These are phyloP conservation scores for Cardamine occulta DNA, from an alignment of 345 rosid genomes.

Conservation along the genomic window DNA sequence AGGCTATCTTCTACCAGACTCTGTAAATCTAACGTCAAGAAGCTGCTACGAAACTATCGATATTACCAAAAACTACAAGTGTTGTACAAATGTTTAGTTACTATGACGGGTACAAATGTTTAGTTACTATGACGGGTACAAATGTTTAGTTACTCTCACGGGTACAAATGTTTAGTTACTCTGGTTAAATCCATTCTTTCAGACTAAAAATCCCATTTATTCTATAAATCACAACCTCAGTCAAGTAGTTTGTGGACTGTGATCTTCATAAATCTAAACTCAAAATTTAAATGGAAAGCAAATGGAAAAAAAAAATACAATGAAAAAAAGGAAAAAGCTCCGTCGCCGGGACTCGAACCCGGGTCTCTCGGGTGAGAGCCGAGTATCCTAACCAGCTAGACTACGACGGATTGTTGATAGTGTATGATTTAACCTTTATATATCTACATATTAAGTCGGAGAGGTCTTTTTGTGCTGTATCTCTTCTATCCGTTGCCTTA, in stretches of 20 bases:
- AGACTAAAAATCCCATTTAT: not conserved
- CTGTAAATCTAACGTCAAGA: slow-evolving; percentile 41
- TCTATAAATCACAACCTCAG: not conserved
- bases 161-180: no score
- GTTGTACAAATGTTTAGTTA: no score
- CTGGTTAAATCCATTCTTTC: slow-evolving; percentile 3
- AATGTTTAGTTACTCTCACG: slow-evolving; percentile 26
- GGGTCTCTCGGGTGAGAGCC: slow-evolving; percentile 81
- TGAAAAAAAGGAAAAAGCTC: no score
- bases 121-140: slow-evolving; percentile 23
- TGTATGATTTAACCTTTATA: fast-evolving
- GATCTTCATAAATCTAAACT: not conserved
- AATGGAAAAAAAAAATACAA: no score
- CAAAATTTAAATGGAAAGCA: no score
- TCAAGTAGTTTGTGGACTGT: not conserved
- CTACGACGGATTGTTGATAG: slow-evolving; percentile 41
- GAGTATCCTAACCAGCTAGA: slow-evolving; percentile 74
- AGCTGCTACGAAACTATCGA: slow-evolving; percentile 15
- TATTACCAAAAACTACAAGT: slow-evolving; percentile 8
- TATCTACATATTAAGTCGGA: not conserved
- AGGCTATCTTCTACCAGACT: slow-evolving; percentile 27
- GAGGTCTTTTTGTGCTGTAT: not conserved
- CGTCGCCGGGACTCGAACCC: slow-evolving; percentile 78
- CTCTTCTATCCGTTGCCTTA: slow-evolving; percentile 40
- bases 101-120: no score